These are phyloP conservation scores for Penstemon barbatus DNA, from an alignment of 257 asterid genomes.

Conservation along the genomic window DNA sequence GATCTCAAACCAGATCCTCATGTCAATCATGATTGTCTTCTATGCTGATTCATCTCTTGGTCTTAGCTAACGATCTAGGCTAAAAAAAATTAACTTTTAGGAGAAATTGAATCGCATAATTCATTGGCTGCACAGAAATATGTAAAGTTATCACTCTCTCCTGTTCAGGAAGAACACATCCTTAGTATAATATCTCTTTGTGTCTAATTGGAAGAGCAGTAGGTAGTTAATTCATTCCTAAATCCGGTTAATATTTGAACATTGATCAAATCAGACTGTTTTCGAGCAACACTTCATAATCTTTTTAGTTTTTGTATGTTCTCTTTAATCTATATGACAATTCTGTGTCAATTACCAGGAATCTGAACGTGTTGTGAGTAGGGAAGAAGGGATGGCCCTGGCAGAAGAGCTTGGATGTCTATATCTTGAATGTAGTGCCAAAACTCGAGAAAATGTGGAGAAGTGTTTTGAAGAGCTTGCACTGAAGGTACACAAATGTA, in stretches of 20 bases:
- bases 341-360: constrained; percentile 45
- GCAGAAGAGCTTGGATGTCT: constrained; percentile 80
- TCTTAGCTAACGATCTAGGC: background rate
- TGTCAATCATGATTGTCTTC: background rate
- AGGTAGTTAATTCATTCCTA: background rate
- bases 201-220: background rate
- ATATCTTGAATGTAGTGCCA: constrained; percentile 89
- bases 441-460: constrained; percentile 85
- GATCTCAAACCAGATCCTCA: background rate
- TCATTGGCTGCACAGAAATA: background rate
- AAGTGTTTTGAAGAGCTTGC: constrained; percentile 77
- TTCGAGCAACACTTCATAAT: background rate
- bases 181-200: background rate
- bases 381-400: constrained; percentile 76
- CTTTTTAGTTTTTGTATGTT: constrained; percentile 5
- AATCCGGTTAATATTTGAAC: background rate
- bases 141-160: background rate
- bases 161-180: constrained; percentile 9
- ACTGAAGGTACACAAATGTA: constrained; percentile 51
- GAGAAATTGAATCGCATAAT: background rate
- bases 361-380: constrained; percentile 71
- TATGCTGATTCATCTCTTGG: constrained; percentile 11
- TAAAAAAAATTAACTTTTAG: background rate
- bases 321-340: background rate
- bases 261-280: background rate